A percentile compares a stretch with the other conserved stretches of the same genome.
Conservation (phyloP, 805 yeast species). For the Candida incommunis region DNA sequence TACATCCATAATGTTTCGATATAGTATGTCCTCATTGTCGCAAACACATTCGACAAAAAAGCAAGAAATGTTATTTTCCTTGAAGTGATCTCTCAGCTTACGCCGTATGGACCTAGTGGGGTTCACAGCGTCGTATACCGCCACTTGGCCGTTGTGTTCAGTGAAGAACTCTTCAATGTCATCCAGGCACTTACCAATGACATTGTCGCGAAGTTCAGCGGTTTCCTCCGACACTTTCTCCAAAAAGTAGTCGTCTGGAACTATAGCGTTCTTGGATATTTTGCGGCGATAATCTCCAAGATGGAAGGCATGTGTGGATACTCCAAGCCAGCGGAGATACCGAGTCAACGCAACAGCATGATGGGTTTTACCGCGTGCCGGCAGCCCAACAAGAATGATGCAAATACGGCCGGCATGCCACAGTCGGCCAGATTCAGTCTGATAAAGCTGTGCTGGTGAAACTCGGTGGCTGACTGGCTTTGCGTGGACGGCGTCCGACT, state of each 20-base stretch:
- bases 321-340: constrained; percentile 92
- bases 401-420: constrained; percentile 94
- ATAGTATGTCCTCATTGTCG: constrained; percentile 54
- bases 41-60: constrained; percentile 80
- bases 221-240: constrained; percentile 35
- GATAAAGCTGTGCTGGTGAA: constrained; percentile 76
- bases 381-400: constrained; percentile 79
- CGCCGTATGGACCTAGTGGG: constrained; percentile 58
- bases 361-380: constrained; percentile 93
- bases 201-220: constrained; percentile 36
- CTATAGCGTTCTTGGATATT: constrained; percentile 27
- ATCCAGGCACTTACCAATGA: constrained; percentile 47
- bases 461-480: neutral
- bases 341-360: constrained; percentile 83
- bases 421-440: constrained; percentile 82
- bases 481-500: neutral
- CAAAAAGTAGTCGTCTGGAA: constrained; percentile 58
- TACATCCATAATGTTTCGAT: constrained; percentile 72
- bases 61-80: constrained; percentile 50
- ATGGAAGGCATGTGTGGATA: constrained; percentile 81
- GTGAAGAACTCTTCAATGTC: constrained; percentile 63
- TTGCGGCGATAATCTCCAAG: constrained; percentile 79
- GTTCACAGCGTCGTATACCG: constrained; percentile 91
- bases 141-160: constrained; percentile 79
- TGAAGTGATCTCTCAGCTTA: constrained; percentile 36